Base-by-base conservation (phyloP, 768 basidiomycete species). In the Hygrocybe punicea region DNA sequence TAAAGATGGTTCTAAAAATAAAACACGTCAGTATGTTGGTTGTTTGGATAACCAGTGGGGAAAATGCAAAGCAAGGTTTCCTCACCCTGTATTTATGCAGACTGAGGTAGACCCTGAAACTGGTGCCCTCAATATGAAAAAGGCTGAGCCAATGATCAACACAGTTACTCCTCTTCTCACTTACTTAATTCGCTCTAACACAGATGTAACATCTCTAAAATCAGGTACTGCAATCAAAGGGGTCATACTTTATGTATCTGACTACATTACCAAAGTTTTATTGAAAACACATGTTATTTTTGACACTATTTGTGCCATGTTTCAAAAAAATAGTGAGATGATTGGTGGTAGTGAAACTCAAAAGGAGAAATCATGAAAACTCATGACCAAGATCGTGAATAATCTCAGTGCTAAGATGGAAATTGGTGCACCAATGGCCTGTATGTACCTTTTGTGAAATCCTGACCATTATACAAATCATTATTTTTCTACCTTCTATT, bases 381-480 rank as follows among this genome's bases (percentile, higher is more conserved):
- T 71, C 8, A 54, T 70, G 46, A 48, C 62, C 11, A 65, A 69
- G 49, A 63, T 67, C 23, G 62, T 71, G 1, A 74, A 74, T 52
- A 36, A 53, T 8, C 37, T 75, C 10, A 64, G 60, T 13, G 40
- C 67, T 2, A 71, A 67, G 46, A 42, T 61, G 40, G 71, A 73
- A 52, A 66, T 72, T 4, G 71, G 71, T 0, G 59, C 57, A n/a
- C 71, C 71, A 2, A 63, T 69, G 60, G 63, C 61, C 16, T 62
- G 55, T 21, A 37, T 64, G 36, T 65, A 69, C 47, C 53, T 69
- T 11, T 49, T 69, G 10, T 63, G 61, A 29, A 47, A 64, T 58
- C 67, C 67, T n/a, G 70, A 71, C 47, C 69, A 71, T 44, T 73
- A 73, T 54, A 71, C 64, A 13, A 70, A 62, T 35, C 66, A 70